Conservation (phyloP, 306 rosid species). For the Cajanus cajan region DNA sequence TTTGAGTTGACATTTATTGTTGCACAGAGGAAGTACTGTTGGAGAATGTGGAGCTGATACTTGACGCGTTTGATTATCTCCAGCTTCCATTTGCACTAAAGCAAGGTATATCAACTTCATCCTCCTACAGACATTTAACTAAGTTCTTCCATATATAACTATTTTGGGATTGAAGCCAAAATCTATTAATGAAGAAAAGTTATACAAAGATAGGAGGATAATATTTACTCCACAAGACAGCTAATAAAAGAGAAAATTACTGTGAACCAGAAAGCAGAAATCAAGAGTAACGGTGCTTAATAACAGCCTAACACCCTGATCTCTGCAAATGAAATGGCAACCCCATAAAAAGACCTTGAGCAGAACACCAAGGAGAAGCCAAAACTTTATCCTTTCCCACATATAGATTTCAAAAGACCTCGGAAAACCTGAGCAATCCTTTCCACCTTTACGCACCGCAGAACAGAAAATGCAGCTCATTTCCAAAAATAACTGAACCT, state of each 20-base stretch:
- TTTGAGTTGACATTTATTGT: constrained; percentile 28
- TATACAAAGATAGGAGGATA: background rate
- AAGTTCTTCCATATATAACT: background rate
- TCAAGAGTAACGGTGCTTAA: background rate
- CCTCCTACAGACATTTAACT: background rate
- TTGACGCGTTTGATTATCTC: constrained; percentile 95
- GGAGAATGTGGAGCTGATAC: constrained; percentile 92
- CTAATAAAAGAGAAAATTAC: background rate
- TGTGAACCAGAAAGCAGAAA: background rate
- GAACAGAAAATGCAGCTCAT: background rate
- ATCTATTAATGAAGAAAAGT: background rate
- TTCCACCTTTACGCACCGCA: background rate
- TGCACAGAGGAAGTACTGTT: constrained; percentile 74
- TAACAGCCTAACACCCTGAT: background rate
- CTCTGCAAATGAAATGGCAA: background rate
- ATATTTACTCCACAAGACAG: background rate
- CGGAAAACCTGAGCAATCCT: constrained; percentile 1
- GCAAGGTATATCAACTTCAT: constrained; percentile 56
- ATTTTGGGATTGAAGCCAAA: background rate
- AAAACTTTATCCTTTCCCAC: background rate
- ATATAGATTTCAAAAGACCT: background rate
- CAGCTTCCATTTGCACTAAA: constrained; percentile 90
- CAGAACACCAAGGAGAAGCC: background rate
- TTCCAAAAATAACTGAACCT: background rate
- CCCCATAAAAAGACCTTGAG: background rate